Evolutionary conservation across 1,139 yeast genomes (phyloP), one percentile per base, ranked within the genome.

Genomic region (Sugiyamaella sp.): DNA sequence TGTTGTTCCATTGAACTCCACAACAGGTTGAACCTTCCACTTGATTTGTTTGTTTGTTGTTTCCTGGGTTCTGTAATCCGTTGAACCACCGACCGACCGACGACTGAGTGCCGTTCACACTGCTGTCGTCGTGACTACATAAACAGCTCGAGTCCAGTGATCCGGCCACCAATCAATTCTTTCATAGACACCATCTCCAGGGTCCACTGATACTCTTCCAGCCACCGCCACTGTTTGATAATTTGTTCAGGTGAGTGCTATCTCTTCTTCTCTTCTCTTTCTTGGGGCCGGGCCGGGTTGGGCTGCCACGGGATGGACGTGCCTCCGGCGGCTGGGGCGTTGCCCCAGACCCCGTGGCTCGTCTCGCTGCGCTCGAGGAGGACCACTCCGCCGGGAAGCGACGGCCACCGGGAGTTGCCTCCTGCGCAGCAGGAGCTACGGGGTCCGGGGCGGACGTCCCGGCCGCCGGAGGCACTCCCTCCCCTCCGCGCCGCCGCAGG

Each of bases 191-290:
- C 14, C 8, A 12, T 29, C 8, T 8, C 8, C n/a, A 29, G 14
- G 4, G 8, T 29, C 35, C 14, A 29, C 35, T 29, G 35, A 29
- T 29, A 6, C n/a, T 29, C 14, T 10, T 29, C 8, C 14, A 29
- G 35, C 8, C n/a, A 10, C 8, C 4, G 35, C n/a, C 14, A 29
- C 35, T 29, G 25, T 39, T 24, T 39, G 43, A 39, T 39, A 39
- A 39, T 39, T 39, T 39, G 43, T 39, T 39, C 43, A 21, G 20
- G 43, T 39, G 16, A 39, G 43, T 39, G 29, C 5, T 25, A 25
- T 25, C 29, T 25, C 5, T 6, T 10, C 10, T 25, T 25, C 10
- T 5, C 29, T 10, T 24, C 29, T 5, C 29, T 10, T n/a, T n/a
- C n/a, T n/a, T n/a, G n/a, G n/a, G n/a, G n/a, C n/a, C n/a, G n/a